These are phyloP conservation scores for Globisporangium mamillatum DNA, from an alignment of 352 stramenopile genomes.

Conservation along the genomic window DNA sequence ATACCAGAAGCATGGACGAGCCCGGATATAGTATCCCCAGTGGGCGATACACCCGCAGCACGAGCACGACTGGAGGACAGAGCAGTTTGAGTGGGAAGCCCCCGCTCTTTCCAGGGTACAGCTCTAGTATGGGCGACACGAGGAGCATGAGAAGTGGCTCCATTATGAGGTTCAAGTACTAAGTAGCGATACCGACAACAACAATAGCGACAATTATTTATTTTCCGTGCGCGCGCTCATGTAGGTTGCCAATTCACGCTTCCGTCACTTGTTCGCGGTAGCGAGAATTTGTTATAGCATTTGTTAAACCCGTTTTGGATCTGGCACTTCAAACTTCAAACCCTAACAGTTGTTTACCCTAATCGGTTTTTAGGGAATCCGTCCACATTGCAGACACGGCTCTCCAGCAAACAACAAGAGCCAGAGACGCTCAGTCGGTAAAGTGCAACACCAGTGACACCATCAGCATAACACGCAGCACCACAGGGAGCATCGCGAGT, in stretches of 20 bases:
- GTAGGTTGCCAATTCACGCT: too few relatives aligned
- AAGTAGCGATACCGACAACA: neutral
- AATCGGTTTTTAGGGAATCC: too few relatives aligned
- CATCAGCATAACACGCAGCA: neutral
- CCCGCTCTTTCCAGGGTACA: neutral
- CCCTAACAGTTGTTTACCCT: too few relatives aligned
- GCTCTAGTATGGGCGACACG: neutral
- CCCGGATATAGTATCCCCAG: neutral
- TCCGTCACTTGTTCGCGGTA: too few relatives aligned
- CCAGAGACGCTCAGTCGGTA: neutral
- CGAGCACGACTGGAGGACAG: neutral
- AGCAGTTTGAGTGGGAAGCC: neutral
- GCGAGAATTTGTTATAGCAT: too few relatives aligned
- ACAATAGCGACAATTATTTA: neutral
- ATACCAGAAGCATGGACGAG: neutral
- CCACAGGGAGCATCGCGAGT: neutral
- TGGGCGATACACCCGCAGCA: neutral
- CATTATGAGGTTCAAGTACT: constrained; percentile 7
- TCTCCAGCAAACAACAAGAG: neutral
- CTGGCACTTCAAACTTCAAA: too few relatives aligned
- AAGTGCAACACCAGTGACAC: neutral
- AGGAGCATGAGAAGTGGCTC: neutral
- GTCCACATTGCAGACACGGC: too few relatives aligned
- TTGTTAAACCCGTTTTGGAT: too few relatives aligned
- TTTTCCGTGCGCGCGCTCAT: neutral